These are phyloP conservation scores for Mycena polygramma DNA, from an alignment of 768 basidiomycete genomes.

Conservation along the genomic window DNA sequence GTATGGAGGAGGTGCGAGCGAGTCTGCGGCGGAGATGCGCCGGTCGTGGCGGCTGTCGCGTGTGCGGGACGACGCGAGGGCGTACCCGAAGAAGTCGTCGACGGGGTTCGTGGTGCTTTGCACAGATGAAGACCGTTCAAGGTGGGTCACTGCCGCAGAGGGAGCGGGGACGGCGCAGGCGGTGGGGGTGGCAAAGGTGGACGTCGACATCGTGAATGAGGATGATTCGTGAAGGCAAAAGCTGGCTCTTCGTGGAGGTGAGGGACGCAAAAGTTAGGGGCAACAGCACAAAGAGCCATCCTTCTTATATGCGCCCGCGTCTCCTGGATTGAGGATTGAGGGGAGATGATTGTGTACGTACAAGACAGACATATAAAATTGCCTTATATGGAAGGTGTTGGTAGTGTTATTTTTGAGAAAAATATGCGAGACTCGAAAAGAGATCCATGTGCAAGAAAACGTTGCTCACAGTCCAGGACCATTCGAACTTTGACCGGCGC, in stretches of 20 bases:
- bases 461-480: too few relatives aligned
- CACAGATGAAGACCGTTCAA: conserved; percentile 23
- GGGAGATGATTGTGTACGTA: too few relatives aligned
- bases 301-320: too few relatives aligned
- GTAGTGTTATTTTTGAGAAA: too few relatives aligned
- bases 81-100: conserved; percentile 55
- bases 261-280: background rate
- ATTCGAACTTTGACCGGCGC: too few relatives aligned
- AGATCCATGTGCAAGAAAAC: too few relatives aligned
- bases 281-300: background rate
- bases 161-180: conserved; percentile 8
- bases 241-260: background rate
- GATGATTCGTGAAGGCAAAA: background rate
- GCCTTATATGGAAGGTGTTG: background rate
- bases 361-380: background rate
- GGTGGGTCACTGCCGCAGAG: conserved; percentile 19
- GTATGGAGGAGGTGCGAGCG: conserved; percentile 56
- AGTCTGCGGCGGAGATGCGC: conserved; percentile 46
- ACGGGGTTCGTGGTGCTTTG: conserved; percentile 40
- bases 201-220: conserved; percentile 6
- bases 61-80: conserved; percentile 48
- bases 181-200: background rate
- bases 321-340: too few relatives aligned
- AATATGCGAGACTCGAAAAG: too few relatives aligned
- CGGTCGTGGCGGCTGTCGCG: conserved; percentile 59